Percentiles rank a stretch among this genome's conserved stretches.
Evolutionary conservation across 2,329 filamentous ascomycete species (phyloP).

Genomic region (Epichloe brachyelytri): DNA sequence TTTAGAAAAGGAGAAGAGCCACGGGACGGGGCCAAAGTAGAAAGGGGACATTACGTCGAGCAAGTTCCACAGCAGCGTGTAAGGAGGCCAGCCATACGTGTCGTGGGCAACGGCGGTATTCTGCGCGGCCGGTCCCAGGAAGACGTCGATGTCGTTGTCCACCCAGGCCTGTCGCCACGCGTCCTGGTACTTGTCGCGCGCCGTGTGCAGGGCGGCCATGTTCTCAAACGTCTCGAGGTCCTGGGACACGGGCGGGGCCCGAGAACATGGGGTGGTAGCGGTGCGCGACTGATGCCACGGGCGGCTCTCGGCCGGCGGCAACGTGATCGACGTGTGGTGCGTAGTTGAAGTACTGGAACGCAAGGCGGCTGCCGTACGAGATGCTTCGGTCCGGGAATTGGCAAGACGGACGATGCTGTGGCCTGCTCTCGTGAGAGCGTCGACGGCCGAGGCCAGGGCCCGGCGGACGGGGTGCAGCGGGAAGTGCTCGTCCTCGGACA

Average conservation of each 20-base stretch:
- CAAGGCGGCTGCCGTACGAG: slow-evolving; percentile 6
- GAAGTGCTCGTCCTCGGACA: slow-evolving; percentile 31
- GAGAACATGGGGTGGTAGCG: not conserved
- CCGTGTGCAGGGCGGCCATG: slow-evolving; percentile 11
- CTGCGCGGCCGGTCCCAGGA: slow-evolving; percentile 35
- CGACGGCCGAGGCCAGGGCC: slow-evolving; percentile 27
- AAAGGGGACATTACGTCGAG: slow-evolving; percentile 26
- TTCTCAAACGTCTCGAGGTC: slow-evolving; percentile 21
- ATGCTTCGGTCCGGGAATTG: slow-evolving; percentile 7
- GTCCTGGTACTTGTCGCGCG: slow-evolving; percentile 18
- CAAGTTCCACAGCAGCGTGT: slow-evolving; percentile 38
- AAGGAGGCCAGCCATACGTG: slow-evolving; percentile 30
- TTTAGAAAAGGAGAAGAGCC: not conserved
- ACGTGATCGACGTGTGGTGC: not conserved
- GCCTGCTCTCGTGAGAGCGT: slow-evolving; percentile 26
- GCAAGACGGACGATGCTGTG: slow-evolving; percentile 28
- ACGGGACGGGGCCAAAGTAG: too few relatives aligned
- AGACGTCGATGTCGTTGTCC: slow-evolving; percentile 32
- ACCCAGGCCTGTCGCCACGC: slow-evolving; percentile 29
- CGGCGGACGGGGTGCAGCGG: slow-evolving; percentile 37
- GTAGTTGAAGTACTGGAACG: slow-evolving; percentile 1
- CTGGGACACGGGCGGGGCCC: slow-evolving; percentile 1
- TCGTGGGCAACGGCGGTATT: slow-evolving; percentile 39
- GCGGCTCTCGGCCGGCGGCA: not conserved
- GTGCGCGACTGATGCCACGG: not conserved